Conservation (phyloP, 306 rosid species). For the Crotalaria pallida region DNA sequence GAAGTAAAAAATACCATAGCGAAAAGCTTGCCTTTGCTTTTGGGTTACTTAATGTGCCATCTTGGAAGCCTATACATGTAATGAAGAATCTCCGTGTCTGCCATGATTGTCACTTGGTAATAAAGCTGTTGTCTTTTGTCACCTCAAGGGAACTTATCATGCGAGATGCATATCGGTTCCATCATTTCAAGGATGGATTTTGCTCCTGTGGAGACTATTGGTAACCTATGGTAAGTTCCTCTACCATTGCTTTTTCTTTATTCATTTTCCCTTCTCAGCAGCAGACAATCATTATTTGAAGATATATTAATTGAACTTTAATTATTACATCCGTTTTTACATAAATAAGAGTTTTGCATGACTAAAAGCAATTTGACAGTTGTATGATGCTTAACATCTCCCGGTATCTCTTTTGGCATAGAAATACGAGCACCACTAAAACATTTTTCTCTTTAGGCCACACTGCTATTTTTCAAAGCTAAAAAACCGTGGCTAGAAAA, state of each 20-base stretch:
- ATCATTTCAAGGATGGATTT: slow-evolving; percentile 46
- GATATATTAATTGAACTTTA: background rate
- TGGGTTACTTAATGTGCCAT: slow-evolving; percentile 44
- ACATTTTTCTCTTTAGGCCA: too few relatives aligned
- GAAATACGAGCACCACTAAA: too few relatives aligned
- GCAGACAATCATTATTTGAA: background rate
- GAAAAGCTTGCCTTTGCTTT: slow-evolving; percentile 55
- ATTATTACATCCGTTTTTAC: background rate
- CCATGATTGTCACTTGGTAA: slow-evolving; percentile 45
- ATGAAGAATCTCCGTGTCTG: slow-evolving; percentile 52
- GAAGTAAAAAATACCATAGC: slow-evolving; percentile 37
- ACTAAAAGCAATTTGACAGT: background rate
- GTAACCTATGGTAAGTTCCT: slow-evolving; percentile 27
- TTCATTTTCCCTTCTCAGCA: background rate
- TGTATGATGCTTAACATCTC: background rate
- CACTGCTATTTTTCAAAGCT: too few relatives aligned
- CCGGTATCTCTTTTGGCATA: background rate
- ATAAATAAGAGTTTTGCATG: background rate
- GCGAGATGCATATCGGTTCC: slow-evolving; percentile 48
- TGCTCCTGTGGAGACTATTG: slow-evolving; percentile 48
- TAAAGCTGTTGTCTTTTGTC: slow-evolving; percentile 39
- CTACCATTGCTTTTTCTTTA: slow-evolving; percentile 1
- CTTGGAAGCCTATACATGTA: slow-evolving; percentile 51
- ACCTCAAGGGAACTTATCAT: slow-evolving; percentile 53
- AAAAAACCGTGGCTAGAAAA: too few relatives aligned